Evolutionary conservation across 306 rosid genomes (phyloP), one percentile per base, ranked within the genome.

Genomic region (Carpinus viminea): DNA sequence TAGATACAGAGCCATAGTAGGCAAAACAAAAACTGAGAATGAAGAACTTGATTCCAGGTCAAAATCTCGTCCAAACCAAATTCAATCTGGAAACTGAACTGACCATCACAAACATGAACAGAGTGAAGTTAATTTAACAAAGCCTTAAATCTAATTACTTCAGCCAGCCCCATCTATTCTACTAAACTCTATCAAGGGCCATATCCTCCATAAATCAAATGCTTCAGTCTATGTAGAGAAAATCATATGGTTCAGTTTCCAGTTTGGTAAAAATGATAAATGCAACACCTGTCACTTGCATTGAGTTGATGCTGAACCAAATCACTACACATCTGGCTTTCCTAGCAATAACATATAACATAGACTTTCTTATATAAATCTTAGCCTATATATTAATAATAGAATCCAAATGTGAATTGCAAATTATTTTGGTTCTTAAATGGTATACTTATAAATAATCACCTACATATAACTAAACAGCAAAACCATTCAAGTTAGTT

Each of bases 201-300:
- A 47, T 15, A 59, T 5, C 38, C 47, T 51, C 74, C 51, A 62
- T 38, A 34, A 7, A 47, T 52, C 54, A 72, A 84, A 53, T 68
- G 66, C 83, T 73, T 72, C 20, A 26, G 46, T 50, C 17, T 68
- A 78, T 15, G 57, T 8, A 21, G 38, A 36, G 70, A 74, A 68
- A 38, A 60, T 4, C 57, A 18, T 64, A 41, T 38, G 51, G 12
- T 57, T 28, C 57, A 65, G n/a, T 53, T 16, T 12, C 13, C 24
- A 17, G 59, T 70, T 51, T 50, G 38, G 17, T 7, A 17, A 68
- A 7, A 38, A 69, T 7, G 1, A 54, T 24, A 9, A 12, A 54
- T 26, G 66, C 56, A 54, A 78, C 10, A 9, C 51, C 36, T 17
- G 26, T 24, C 15, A 55, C 28, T 34, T 76, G 78, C 51, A 21